These are phyloP conservation scores for Schizosaccharomyces osmophilus DNA, from an alignment of 805 yeast species.

Conservation along the genomic window DNA sequence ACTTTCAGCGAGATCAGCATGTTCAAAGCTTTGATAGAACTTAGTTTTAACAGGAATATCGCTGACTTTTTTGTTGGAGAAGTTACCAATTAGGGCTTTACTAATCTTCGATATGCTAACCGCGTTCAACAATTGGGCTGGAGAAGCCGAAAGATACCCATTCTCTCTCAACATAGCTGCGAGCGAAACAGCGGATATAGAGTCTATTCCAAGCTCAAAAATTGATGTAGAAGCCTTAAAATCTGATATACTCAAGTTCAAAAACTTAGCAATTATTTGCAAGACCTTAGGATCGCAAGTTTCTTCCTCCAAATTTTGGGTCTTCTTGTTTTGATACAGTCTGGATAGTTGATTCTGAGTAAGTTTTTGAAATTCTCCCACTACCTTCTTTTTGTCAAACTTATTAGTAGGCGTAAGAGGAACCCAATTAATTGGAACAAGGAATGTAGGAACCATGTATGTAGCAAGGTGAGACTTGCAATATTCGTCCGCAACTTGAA, in stretches of 20 bases:
- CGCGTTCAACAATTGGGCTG: not conserved
- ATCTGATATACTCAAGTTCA: not conserved
- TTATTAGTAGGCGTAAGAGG: slow-evolving; percentile 11
- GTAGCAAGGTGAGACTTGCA: slow-evolving; percentile 5
- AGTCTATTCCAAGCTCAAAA: slow-evolving; percentile 11
- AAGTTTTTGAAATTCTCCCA: slow-evolving; percentile 1
- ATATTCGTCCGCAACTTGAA: not conserved
- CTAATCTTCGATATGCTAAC: not conserved
- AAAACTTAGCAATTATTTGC: slow-evolving; percentile 1
- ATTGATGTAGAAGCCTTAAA: slow-evolving; percentile 5
- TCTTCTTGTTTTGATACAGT: not conserved
- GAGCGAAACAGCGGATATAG: slow-evolving; percentile 9
- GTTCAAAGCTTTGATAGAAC: not conserved
- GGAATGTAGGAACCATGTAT: slow-evolving; percentile 10
- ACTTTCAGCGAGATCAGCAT: not conserved
- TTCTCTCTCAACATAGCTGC: slow-evolving; percentile 3
- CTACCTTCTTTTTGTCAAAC: slow-evolving; percentile 7
- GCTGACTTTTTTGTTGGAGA: too few species aligned
- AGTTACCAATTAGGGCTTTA: too few species aligned
- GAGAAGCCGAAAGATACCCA: slow-evolving; percentile 3
- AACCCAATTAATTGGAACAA: slow-evolving; percentile 6
- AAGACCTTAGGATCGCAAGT: slow-evolving; percentile 1
- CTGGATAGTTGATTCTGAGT: not conserved
- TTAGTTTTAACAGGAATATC: too few species aligned
- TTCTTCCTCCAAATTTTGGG: not conserved